phyloP scores from a whole-genome alignment of 805 yeast species.

The Soucietia sequanensis region DNA sequence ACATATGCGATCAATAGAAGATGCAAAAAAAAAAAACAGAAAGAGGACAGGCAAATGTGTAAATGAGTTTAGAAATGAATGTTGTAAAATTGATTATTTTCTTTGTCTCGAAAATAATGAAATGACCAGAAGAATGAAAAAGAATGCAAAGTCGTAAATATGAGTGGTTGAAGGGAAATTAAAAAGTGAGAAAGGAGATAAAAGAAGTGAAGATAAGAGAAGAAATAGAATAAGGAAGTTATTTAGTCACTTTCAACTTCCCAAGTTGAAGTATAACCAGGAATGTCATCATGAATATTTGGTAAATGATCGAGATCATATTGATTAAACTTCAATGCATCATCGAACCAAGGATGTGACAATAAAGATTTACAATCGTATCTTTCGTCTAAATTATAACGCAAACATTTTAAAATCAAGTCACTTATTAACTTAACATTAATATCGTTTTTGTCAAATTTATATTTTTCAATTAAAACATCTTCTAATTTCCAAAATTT shows the following conservation, averaged over 20 bases:
- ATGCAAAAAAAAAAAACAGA: background rate
- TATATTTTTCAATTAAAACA: constrained; percentile 50
- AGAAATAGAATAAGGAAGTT: no score
- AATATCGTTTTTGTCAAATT: constrained; percentile 33
- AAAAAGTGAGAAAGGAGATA: constrained; percentile 3
- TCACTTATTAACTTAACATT: constrained; percentile 41
- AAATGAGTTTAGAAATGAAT: no score
- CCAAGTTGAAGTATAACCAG: constrained; percentile 32
- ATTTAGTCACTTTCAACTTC: constrained; percentile 10
- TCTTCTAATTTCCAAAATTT: constrained; percentile 52
- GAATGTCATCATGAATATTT: constrained; percentile 23
- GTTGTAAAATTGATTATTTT: no score
- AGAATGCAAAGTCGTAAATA: no score
- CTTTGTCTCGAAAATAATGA: no score
- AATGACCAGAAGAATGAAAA: no score
- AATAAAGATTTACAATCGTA: constrained; percentile 55
- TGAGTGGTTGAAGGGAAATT: no score
- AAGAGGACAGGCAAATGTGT: background rate
- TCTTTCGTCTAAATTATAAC: constrained; percentile 47
- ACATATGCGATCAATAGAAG: no score
- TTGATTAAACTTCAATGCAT: constrained; percentile 5
- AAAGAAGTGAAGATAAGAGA: background rate
- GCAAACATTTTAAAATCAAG: constrained; percentile 51
- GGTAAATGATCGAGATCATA: constrained; percentile 18
- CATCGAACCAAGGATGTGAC: constrained; percentile 51